Evolutionary conservation across 176 grass and related monocot genomes (phyloP).

Genomic region (Phyllostachys edulis): DNA sequence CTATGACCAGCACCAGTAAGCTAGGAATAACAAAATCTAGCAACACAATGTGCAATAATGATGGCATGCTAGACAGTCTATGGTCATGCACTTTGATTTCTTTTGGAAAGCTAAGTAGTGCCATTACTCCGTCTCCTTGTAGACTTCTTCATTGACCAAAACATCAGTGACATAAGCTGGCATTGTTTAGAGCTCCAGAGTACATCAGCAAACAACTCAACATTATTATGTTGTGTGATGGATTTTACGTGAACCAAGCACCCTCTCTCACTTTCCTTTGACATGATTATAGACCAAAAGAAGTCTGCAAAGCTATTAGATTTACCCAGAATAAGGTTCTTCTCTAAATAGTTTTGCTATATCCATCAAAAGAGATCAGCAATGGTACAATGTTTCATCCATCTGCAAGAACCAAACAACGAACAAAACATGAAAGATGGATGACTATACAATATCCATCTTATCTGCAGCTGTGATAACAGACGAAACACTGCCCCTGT

Average conservation of each 20-base stretch:
- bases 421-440: background rate
- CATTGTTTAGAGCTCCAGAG: background rate
- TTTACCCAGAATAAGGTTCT: background rate
- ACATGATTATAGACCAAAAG: background rate
- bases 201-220: background rate
- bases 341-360: background rate
- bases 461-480: constrained; percentile 91
- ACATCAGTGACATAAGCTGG: constrained; percentile 8
- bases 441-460: background rate
- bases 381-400: background rate
- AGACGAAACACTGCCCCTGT: constrained; percentile 73
- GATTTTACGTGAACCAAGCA: background rate
- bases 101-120: too few species aligned
- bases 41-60: too few species aligned
- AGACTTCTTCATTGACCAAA: constrained; percentile 9
- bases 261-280: background rate
- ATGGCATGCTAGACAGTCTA: too few species aligned
- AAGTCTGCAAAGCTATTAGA: background rate
- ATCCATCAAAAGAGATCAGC: background rate
- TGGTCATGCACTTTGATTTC: too few species aligned
- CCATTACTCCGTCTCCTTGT: constrained; percentile 2
- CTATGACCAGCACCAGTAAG: too few species aligned
- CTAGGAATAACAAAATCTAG: too few species aligned
- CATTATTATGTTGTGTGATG: background rate
- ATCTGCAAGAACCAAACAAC: background rate